Evolutionary conservation across 345 rosid species (phyloP), one percentile per base, ranked within the genome.

Genomic region (Gossypium raimondii): DNA sequence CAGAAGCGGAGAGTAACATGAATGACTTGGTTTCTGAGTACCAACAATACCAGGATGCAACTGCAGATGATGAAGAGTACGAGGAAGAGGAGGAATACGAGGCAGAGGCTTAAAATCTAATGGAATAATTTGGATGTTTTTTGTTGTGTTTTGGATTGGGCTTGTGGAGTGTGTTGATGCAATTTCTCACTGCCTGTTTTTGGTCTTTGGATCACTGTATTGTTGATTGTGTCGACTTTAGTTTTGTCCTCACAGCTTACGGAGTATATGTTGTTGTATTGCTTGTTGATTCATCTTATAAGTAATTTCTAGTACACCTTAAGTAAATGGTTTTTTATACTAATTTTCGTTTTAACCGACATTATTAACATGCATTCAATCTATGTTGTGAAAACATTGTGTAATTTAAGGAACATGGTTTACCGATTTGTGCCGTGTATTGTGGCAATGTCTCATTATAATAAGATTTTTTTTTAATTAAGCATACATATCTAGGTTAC

Each of bases 21-120:
- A 60, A 60, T 60, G 64, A 60, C 17, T 60, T 60, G 64, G 64
- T 60, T 13, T 25, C 64, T 0, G 64, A 60, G 64, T 60, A 60
- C 64, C 64, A 60, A 9, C 64, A 60, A 60, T 60, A 60, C 64
- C 64, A 60, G 64, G 64, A 60, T 25, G 64, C 64, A 25, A 60
- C 64, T 12, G 64, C 64, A 9, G 64, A 27, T 12, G 64, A 89
- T 22, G 95, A 90, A 77, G 89, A 87, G 11, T 86, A 85, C 14
- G 90, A 82, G 64, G 93, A 90, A 22, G 87, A 84, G 72, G 89
- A 25, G 9, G 64, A 60, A 27, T 60, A 60, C 1, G 18, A 60
- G 17, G 64, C 13, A 60, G 43, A 60, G 41, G 41, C 64, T 5
- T 27, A 60, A 59, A 60, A 60, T 5, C 64, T n/a, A 14, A 41